phyloP scores from a whole-genome alignment of 2,329 filamentous ascomycete genomes.

The Cladophialophora immunda region DNA sequence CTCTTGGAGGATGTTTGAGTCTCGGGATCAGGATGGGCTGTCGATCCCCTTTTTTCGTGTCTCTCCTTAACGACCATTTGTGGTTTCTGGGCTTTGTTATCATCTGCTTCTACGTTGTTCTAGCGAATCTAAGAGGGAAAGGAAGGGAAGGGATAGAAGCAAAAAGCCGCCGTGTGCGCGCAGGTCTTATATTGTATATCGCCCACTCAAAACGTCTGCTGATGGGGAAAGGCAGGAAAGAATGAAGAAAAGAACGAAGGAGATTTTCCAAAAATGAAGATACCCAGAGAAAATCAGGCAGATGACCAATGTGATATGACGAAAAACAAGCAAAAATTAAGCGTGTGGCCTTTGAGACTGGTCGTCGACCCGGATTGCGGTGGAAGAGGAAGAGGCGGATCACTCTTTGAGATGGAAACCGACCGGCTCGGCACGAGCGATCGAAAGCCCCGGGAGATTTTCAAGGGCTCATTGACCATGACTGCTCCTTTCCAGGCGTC shows the following conservation, averaged over 20 bases:
- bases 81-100: slow-evolving; percentile 8
- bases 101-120: not conserved
- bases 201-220: not conserved
- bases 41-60: slow-evolving; percentile 26
- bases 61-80: slow-evolving; percentile 29
- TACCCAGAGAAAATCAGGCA: not conserved
- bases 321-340: not conserved
- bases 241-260: not conserved
- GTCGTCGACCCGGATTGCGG: too few relatives aligned
- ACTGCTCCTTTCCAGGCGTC: too few relatives aligned
- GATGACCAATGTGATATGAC: not conserved
- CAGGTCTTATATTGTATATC: not conserved
- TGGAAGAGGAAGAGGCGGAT: too few relatives aligned
- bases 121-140: not conserved
- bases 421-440: too few relatives aligned
- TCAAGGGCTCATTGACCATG: too few relatives aligned
- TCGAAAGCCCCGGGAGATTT: too few relatives aligned
- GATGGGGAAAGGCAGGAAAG: not conserved
- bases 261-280: not conserved
- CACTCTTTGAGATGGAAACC: too few relatives aligned
- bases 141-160: not conserved
- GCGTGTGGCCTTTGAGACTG: too few relatives aligned
- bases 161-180: not conserved
- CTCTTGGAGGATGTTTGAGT: not conserved
- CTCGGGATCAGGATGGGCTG: not conserved